phyloP scores from a whole-genome alignment of 108 stramenopile species.

The Stephanodiscus triporus region DNA sequence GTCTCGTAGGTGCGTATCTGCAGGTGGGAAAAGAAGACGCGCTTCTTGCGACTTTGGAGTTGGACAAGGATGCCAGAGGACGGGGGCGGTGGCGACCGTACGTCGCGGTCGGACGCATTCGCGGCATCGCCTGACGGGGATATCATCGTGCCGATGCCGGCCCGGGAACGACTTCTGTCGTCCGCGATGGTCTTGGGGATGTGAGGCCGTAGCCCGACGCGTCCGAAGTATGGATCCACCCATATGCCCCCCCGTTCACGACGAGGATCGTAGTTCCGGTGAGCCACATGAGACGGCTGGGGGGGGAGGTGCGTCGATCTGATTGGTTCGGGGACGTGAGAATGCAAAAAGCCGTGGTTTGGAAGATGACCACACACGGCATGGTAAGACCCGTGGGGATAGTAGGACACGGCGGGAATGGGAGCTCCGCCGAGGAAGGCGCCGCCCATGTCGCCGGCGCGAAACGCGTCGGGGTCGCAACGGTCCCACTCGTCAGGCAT shows the following conservation, averaged over 20 bases:
- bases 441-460: no score
- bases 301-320: not conserved
- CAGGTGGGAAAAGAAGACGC: slow-evolving; percentile 34
- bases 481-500: no score
- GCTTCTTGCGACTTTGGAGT: not conserved
- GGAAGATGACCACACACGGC: not conserved
- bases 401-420: no score
- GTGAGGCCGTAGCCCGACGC: no score
- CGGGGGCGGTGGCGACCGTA: not conserved
- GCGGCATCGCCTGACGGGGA: no score
- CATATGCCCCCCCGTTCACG: not conserved
- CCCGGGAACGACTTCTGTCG: no score
- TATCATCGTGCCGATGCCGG: no score
- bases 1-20: slow-evolving; percentile 53
- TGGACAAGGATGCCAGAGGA: not conserved
- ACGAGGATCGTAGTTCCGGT: not conserved
- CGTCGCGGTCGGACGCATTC: no score
- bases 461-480: no score
- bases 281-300: not conserved
- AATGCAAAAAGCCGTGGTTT: not conserved
- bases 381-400: no score
- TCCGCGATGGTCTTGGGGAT: no score
- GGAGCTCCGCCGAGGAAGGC: no score
- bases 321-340: not conserved
- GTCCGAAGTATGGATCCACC: not conserved